Conservation (phyloP, 805 yeast genomes). For the Pichia scutulata region DNA sequence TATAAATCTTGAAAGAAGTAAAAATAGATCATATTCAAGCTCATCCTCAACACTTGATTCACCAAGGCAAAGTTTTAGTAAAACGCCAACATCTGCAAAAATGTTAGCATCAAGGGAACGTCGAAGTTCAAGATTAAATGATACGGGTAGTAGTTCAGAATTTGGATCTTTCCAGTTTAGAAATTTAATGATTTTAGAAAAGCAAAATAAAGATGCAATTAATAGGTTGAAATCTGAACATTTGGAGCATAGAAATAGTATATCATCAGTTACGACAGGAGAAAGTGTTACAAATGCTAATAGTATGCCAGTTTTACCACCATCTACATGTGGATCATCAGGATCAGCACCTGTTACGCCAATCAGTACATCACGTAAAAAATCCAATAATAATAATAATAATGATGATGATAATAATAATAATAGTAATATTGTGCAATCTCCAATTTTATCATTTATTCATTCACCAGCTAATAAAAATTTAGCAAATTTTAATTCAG, state of each 20-base stretch:
- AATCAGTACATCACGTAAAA: slow-evolving; percentile 23
- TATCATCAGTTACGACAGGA: slow-evolving; percentile 40
- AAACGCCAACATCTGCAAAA: slow-evolving; percentile 15
- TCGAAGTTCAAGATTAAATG: slow-evolving; percentile 56
- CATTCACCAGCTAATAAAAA: slow-evolving; percentile 25
- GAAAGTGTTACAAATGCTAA: slow-evolving; percentile 19
- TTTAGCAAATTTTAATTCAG: neutral
- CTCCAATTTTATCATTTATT: slow-evolving; percentile 17
- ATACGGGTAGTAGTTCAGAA: slow-evolving; percentile 57
- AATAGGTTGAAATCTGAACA: slow-evolving; percentile 82
- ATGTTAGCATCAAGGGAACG: slow-evolving; percentile 54
- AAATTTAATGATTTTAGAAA: slow-evolving; percentile 82
- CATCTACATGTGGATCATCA: slow-evolving; percentile 15
- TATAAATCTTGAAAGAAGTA: neutral
- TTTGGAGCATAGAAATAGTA: slow-evolving; percentile 41
- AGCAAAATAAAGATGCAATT: slow-evolving; percentile 89
- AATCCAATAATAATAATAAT: neutral
- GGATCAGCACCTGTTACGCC: slow-evolving; percentile 23
- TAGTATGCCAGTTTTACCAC: neutral
- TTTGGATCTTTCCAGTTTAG: slow-evolving; percentile 92
- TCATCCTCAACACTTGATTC: slow-evolving; percentile 24
- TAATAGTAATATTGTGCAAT: slow-evolving; percentile 6
- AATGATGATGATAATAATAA: neutral
- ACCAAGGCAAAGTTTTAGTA: slow-evolving; percentile 23
- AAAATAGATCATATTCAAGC: slow-evolving; percentile 14